Evolutionary conservation across 139 green algal genomes (phyloP).

Genomic region (Chlamydomonas schloesseri): DNA sequence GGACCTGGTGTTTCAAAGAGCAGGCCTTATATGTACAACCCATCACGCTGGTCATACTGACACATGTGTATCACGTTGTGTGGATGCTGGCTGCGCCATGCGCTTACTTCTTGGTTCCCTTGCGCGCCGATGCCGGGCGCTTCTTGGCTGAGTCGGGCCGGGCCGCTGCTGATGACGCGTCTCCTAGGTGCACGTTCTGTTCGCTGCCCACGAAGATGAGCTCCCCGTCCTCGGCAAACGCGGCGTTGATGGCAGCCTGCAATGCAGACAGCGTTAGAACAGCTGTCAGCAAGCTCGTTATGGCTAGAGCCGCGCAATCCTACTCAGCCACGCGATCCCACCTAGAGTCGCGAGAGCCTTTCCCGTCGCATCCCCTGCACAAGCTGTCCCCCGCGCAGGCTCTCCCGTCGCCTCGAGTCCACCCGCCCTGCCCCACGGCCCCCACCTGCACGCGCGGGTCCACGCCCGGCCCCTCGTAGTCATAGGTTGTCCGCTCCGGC

Average conservation of each 20-base stretch:
- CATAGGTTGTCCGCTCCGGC: constrained; percentile 78
- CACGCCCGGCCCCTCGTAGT: constrained; percentile 63
- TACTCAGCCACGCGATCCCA: neutral
- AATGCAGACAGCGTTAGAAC: neutral
- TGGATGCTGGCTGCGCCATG: too few relatives aligned
- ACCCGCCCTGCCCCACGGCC: too few relatives aligned
- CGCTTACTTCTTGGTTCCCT: constrained; percentile 1
- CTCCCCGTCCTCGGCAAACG: constrained; percentile 67
- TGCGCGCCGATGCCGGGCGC: constrained; percentile 36
- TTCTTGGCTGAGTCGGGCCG: constrained; percentile 41
- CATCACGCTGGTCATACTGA: too few relatives aligned
- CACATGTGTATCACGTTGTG: too few relatives aligned
- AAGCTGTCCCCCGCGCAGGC: too few relatives aligned
- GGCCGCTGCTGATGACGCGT: neutral
- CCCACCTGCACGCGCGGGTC: constrained; percentile 66
- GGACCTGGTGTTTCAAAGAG: too few relatives aligned
- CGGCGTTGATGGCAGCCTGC: constrained; percentile 69
- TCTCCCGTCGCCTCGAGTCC: too few relatives aligned
- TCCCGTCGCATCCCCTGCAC: too few relatives aligned
- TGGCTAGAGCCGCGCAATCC: neutral
- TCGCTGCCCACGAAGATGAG: constrained; percentile 63
- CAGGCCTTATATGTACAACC: too few relatives aligned
- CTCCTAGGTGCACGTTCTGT: constrained; percentile 37
- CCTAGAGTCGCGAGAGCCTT: too few relatives aligned
- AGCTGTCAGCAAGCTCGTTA: too few relatives aligned